Conservation (phyloP, 306 rosid species). For the Lathyrus tuberosus region DNA sequence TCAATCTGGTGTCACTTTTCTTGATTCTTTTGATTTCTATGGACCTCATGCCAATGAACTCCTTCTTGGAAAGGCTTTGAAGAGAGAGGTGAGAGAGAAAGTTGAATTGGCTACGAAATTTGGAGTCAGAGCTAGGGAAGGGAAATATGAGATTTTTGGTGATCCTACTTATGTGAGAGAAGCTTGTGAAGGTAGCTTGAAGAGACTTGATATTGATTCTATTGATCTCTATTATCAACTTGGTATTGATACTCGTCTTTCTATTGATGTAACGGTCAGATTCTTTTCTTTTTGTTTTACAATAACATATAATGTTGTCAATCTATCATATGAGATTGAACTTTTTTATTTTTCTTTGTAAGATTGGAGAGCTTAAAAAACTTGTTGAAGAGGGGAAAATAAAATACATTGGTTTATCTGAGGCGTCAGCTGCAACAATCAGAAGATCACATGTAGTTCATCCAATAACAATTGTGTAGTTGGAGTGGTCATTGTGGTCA, state of each 20-base stretch:
- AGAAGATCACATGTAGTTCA: slow-evolving; percentile 78
- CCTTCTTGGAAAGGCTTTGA: slow-evolving; percentile 61
- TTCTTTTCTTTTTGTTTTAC: too few species aligned
- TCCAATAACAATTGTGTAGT: slow-evolving; percentile 63
- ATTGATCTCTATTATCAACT: slow-evolving; percentile 83
- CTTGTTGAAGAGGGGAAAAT: slow-evolving; percentile 67
- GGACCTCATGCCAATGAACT: slow-evolving; percentile 71
- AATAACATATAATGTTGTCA: too few species aligned
- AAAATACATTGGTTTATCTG: slow-evolving; percentile 63
- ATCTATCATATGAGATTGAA: neutral
- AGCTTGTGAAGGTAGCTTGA: slow-evolving; percentile 70
- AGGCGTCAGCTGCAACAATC: slow-evolving; percentile 70
- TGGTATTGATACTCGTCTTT: slow-evolving; percentile 63
- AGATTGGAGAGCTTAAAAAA: slow-evolving; percentile 74
- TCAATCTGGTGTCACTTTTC: slow-evolving; percentile 59
- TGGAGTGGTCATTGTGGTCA: slow-evolving; percentile 69
- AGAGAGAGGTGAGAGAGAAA: slow-evolving; percentile 48
- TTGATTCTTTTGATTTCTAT: slow-evolving; percentile 66
- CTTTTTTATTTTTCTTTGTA: neutral
- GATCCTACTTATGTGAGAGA: slow-evolving; percentile 70
- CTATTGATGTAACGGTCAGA: slow-evolving; percentile 72
- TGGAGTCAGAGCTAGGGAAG: slow-evolving; percentile 25
- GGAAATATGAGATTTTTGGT: slow-evolving; percentile 50
- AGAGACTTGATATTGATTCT: slow-evolving; percentile 55
- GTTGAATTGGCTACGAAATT: slow-evolving; percentile 68